Percentiles rank a stretch among this genome's conserved stretches.
phyloP scores from a whole-genome alignment of 768 basidiomycete species.

The Dentipellis fragilis region DNA sequence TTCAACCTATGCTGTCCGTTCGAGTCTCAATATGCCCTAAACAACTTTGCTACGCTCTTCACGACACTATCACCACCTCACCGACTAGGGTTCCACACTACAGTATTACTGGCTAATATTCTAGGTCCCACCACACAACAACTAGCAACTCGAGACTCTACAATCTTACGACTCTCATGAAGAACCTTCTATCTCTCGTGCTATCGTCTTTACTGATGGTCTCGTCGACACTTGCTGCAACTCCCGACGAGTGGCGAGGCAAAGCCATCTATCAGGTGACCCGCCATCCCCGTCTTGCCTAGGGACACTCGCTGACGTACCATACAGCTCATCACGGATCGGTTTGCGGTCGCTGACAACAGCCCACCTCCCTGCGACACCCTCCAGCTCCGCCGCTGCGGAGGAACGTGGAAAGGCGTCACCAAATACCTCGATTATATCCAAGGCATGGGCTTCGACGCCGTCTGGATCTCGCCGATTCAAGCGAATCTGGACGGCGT shows the following conservation, averaged over 20 bases:
- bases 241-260: not conserved
- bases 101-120: not conserved
- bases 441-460: constrained; percentile 52
- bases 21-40: not conserved
- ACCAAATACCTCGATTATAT: constrained; percentile 52
- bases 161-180: not conserved
- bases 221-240: not conserved
- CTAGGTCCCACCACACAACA: not conserved
- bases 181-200: not conserved
- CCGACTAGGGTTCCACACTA: not conserved
- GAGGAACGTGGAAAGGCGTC: constrained; percentile 46
- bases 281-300: not conserved
- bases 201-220: not conserved
- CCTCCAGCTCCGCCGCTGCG: constrained; percentile 38
- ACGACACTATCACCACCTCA: no score
- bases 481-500: constrained; percentile 35
- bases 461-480: constrained; percentile 48
- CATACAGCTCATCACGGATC: constrained; percentile 28
- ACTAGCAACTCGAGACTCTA: no score
- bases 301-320: not conserved
- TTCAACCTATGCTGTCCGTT: not conserved
- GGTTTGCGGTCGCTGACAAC: constrained; percentile 43
- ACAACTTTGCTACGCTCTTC: not conserved
- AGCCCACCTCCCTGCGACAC: constrained; percentile 34
- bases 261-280: constrained; percentile 1